These are phyloP conservation scores for Lignosus rhinocerotis DNA, from an alignment of 1,284 basidiomycete species.

Conservation along the genomic window DNA sequence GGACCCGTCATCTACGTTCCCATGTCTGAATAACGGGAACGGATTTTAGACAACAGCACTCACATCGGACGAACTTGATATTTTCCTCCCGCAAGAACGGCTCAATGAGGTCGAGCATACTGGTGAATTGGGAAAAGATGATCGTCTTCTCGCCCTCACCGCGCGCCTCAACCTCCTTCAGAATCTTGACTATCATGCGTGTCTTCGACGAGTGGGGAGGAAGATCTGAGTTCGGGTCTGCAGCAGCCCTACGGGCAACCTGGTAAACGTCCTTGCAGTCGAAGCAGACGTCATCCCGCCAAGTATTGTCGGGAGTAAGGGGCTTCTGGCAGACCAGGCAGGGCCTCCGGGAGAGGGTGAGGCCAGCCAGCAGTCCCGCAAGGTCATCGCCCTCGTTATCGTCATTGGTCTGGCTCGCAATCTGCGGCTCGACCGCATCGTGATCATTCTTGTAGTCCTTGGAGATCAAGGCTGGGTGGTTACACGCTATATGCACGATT, in stretches of 20 bases:
- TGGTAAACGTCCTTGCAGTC: slow-evolving; percentile 58
- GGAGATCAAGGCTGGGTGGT: slow-evolving; percentile 82
- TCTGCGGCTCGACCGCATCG: slow-evolving; percentile 71
- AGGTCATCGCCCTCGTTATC: slow-evolving; percentile 69
- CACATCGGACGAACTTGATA: slow-evolving; percentile 83
- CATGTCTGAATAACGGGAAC: not conserved
- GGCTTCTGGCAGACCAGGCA: slow-evolving; percentile 75
- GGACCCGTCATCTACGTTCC: slow-evolving; percentile 77
- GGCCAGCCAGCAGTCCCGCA: slow-evolving; percentile 69
- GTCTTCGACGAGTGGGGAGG: slow-evolving; percentile 87
- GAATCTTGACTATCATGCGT: slow-evolving; percentile 75
- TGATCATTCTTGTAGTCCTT: slow-evolving; percentile 72
- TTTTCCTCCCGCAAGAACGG: slow-evolving; percentile 72
- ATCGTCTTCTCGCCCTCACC: slow-evolving; percentile 86
- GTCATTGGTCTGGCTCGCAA: slow-evolving; percentile 51
- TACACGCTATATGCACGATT: slow-evolving; percentile 62
- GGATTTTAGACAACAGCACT: slow-evolving; percentile 36
- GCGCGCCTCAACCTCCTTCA: slow-evolving; percentile 67
- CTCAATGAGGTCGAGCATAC: slow-evolving; percentile 86
- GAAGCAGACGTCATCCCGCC: slow-evolving; percentile 51
- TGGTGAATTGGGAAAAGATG: slow-evolving; percentile 87
- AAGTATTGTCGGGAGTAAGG: slow-evolving; percentile 40
- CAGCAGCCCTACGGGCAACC: slow-evolving; percentile 36
- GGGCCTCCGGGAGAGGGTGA: slow-evolving; percentile 62
- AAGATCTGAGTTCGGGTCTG: slow-evolving; percentile 33